phyloP scores from a whole-genome alignment of 805 yeast genomes.

The Spathaspora passalidarum region DNA sequence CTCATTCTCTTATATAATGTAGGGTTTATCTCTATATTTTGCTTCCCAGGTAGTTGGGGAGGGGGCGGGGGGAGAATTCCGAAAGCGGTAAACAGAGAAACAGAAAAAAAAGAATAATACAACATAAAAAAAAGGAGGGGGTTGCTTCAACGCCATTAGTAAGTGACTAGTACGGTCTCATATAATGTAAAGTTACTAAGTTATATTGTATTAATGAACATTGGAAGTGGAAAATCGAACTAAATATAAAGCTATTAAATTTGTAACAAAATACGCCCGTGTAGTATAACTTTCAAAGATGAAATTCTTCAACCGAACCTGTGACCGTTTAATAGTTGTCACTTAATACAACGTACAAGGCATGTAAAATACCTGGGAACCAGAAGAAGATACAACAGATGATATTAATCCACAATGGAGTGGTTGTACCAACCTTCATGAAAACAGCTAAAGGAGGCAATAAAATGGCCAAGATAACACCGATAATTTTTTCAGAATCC shows the following conservation, averaged over 20 bases:
- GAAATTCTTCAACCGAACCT: background rate
- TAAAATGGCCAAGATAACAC: conserved; percentile 48
- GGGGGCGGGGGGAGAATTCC: too few species aligned
- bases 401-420: conserved; percentile 62
- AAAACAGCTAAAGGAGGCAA: conserved; percentile 79
- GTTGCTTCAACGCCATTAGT: background rate
- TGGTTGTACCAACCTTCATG: conserved; percentile 63
- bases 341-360: conserved; percentile 56
- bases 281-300: background rate
- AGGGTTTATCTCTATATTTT: too few species aligned
- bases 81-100: too few species aligned
- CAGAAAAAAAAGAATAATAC: too few species aligned
- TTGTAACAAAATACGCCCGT: background rate
- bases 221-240: background rate
- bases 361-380: conserved; percentile 83
- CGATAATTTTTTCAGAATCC: conserved; percentile 42
- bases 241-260: background rate
- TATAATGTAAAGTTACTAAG: background rate
- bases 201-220: background rate
- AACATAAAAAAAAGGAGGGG: too few species aligned
- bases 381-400: conserved; percentile 58
- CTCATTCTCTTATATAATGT: too few species aligned
- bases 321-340: conserved; percentile 12
- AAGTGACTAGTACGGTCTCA: background rate
- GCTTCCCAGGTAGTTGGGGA: too few species aligned